Base-by-base conservation (phyloP, 1,284 basidiomycete species). In the Termitomyces sp. region DNA sequence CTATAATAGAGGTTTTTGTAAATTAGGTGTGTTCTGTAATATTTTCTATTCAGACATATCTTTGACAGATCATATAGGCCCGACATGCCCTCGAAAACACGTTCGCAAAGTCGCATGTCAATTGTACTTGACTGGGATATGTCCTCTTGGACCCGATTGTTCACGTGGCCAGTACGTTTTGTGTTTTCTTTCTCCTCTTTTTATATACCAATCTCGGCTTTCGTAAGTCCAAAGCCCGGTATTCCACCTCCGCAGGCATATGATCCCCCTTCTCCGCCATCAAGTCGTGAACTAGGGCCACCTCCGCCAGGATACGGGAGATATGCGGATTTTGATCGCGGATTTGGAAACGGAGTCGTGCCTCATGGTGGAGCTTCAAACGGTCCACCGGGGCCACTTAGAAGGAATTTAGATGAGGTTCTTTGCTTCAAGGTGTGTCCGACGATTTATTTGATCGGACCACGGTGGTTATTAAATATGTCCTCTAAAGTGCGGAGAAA, bases 1-100 rank as follows among this genome's bases (percentile, higher is more conserved):
- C 69, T 99, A 97, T 70, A 90, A 90, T 61, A 78, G 97, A 58
- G 97, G 97, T 0, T 99, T 99, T 69, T 99, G 97, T 70, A 89
- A 86, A 67, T 77, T 93, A 57, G 93, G 92, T 93, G 58, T 60
- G 83, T 69, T 21, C 17, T 36, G 15, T 41, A 45, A 12, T 47
- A 42, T 36, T 28, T 36, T 46, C 21, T 17, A 41, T 31, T 26
- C 24, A 44, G 50, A 36, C 44, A 40, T 30, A 51, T 24, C 51
- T 54, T 55, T 46, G 50, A 41, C 43, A 49, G 21, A 50, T 56
- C 55, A 56, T 54, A 52, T 56, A 93, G 94, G 96, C 10, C 94
- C 95, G 0, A 74, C 73, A 17, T 99, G 97, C 68, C 87, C 92
- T 3, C 83, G 95, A 53, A 95, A 97, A 73, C 97, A 99, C 70